Percentiles rank a stretch among this genome's conserved stretches.
phyloP scores from a whole-genome alignment of 305 asterid genomes.

The Withania somnifera region DNA sequence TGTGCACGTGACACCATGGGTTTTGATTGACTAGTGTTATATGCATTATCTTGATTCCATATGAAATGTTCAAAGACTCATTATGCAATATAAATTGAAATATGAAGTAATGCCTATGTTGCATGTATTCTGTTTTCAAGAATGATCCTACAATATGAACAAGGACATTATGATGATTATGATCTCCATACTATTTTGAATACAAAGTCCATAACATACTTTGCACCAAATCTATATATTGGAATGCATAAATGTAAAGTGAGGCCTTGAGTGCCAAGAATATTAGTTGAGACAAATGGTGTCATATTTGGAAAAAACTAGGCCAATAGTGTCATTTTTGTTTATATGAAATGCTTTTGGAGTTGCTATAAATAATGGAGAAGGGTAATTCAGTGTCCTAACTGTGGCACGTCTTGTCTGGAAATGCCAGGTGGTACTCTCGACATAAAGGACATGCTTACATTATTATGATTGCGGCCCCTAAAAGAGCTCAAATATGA shows the following conservation, averaged over 20 bases:
- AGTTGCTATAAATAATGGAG: background rate
- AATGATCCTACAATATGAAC: background rate
- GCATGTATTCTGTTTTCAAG: background rate
- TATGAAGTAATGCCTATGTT: background rate
- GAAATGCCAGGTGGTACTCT: background rate
- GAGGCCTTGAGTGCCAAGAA: background rate
- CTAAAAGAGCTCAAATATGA: background rate
- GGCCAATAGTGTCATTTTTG: background rate
- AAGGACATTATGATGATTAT: background rate
- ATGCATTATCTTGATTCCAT: background rate
- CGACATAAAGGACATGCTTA: background rate
- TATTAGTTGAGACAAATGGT: background rate
- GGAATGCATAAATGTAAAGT: background rate
- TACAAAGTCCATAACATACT: background rate
- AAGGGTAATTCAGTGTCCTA: background rate
- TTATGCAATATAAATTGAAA: background rate
- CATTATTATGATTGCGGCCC: background rate
- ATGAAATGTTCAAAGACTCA: background rate
- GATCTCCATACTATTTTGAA: background rate
- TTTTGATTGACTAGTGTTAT: background rate
- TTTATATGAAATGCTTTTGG: background rate
- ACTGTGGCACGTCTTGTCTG: background rate
- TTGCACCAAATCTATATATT: background rate
- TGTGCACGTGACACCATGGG: background rate
- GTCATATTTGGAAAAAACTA: background rate